Base-by-base conservation (phyloP, 148 eudicot species). In the Rhododendron kiyosumense region DNA sequence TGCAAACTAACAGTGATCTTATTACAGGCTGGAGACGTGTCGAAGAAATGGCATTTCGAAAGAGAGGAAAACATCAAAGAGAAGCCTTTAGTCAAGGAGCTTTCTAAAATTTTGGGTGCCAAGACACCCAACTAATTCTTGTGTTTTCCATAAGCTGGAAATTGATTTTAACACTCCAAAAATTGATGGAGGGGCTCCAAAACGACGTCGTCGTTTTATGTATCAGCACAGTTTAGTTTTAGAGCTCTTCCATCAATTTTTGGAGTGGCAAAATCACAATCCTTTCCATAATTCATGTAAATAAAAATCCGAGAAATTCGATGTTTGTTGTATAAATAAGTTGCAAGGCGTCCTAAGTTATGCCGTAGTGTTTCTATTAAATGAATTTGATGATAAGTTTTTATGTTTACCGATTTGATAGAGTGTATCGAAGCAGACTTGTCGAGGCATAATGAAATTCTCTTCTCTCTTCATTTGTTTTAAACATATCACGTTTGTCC, bases 21-120 rank as follows among this genome's bases (percentile, higher is more conserved):
- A 83, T 88, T 80, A 48, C 89, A 96, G 99, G 97, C 94, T 24
- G 93, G 93, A 81, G 86, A 86, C 78, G 85, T 71, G 77, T 94
- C 98, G 5, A 96, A 91, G 89, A 94, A 93, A 89, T 95, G 96
- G 98, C 99, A 93, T 88, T 49, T 90, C 22, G 90, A 95, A 81
- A 88, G 48, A 89, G 90, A 89, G 78, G 93, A 91, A 73, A 87
- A 84, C 52, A 78, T 92, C 24, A 92, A 92, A 87, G 95, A 95
- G 85, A 95, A 86, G 43, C 93, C 95, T 28, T 38, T 96, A 26
- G 30, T 94, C 49, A 96, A 92, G 88, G 95, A 95, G 91, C 92
- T 95, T n/a, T 91, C 98, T 6, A 94, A 86, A 88, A 90, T 83
- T 71, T 46, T 95, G 81, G 89, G 94, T 43, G 86, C 89, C 2